Conservation (phyloP, 768 basidiomycete species). For the Boletus bicolor region DNA sequence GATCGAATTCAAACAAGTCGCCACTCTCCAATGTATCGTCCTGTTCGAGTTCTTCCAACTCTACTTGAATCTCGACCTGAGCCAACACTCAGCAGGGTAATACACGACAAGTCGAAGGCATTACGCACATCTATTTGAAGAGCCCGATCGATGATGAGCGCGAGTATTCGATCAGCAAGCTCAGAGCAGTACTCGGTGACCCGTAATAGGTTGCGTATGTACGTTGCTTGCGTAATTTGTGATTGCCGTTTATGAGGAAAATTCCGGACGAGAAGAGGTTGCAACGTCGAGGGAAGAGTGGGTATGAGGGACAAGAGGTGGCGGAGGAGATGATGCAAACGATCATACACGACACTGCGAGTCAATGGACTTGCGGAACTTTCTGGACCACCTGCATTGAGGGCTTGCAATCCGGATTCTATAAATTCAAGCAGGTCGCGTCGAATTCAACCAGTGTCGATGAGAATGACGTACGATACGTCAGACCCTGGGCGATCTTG, state of each 20-base stretch:
- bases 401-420: slow-evolving; percentile 73
- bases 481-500: slow-evolving; percentile 82
- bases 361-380: slow-evolving; percentile 70
- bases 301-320: slow-evolving; percentile 90
- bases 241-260: slow-evolving; percentile 95
- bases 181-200: slow-evolving; percentile 87
- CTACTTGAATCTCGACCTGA: slow-evolving; percentile 96
- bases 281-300: slow-evolving; percentile 82
- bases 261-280: slow-evolving; percentile 76
- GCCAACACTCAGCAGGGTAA: neutral
- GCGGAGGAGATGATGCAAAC: slow-evolving; percentile 80
- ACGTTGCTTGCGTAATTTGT: slow-evolving; percentile 76
- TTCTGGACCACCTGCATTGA: slow-evolving; percentile 57
- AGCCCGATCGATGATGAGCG: slow-evolving; percentile 87
- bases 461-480: slow-evolving; percentile 65
- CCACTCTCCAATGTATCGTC: slow-evolving; percentile 50
- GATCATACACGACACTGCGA: slow-evolving; percentile 78
- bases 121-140: slow-evolving; percentile 88
- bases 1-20: slow-evolving; percentile 72
- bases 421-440: slow-evolving; percentile 5
- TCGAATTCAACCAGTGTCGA: neutral
- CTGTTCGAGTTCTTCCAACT: slow-evolving; percentile 86
- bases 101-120: neutral
- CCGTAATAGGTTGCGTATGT: slow-evolving; percentile 84
- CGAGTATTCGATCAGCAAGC: slow-evolving; percentile 77